Evolutionary conservation across 2,329 filamentous ascomycete genomes (phyloP), one percentile per base, ranked within the genome.

Genomic region (Ceratocystis cubensis): DNA sequence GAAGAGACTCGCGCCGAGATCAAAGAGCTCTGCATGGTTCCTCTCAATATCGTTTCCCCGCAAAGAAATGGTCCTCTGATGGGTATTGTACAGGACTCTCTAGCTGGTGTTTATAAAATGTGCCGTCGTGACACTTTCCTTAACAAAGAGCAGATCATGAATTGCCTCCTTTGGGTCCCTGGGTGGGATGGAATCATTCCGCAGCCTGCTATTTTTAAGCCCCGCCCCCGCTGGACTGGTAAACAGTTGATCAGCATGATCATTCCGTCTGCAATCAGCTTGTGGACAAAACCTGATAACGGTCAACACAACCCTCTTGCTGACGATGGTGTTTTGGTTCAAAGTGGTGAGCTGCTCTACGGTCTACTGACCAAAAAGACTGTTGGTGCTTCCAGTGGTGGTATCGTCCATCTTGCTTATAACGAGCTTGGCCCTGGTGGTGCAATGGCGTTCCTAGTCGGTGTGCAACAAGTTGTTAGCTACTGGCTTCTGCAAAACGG

Each of bases 1-100:
- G 92, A 99, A 74, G 95, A 99, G 76, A 95, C 95, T 44, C 88
- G 94, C 69, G 91, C 95, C 59, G 94, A 99, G 76, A 85, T 99
- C 71, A 90, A 86, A 75, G 88, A 97, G 74, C 84, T 99, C 15
- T 97, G 93, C 75, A 88, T 97, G 83, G 94, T 99, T n/a, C 94
- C 94, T 0, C 84, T 94, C 72, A 96, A 99, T 76, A 97, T 99
- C 73, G 95, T 99, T 8, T 99, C 95, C 1, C 94, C 94, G 3
- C 94, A 99, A 76, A 87, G 92, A 74, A 99, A 99, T 77, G 89
- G 90, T 67, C 95, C 94, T 61, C 82, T 99, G 66, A 99, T 99
- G 95, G 95, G 95, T 85, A 97, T 99, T 71, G 94, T 99, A 25
- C 94, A 99, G 76, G 94, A 99, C 76, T 96, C 93, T 28, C 82